Evolutionary conservation across 116 monocot genomes (phyloP).

Genomic region (Iris pallida): DNA sequence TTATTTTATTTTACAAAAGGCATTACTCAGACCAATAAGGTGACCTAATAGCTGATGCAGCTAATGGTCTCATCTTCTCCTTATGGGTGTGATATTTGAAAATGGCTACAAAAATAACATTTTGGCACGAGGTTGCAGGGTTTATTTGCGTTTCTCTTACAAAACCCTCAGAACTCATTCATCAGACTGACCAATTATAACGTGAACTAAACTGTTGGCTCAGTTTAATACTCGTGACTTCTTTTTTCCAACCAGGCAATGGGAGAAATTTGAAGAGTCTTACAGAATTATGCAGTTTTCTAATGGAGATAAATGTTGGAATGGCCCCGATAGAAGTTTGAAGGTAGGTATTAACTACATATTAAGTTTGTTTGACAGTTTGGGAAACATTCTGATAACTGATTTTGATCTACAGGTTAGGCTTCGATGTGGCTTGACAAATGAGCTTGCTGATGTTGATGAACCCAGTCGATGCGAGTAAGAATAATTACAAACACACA

Average conservation of each 20-base stretch:
- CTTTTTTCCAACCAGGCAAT: slow-evolving; percentile 37
- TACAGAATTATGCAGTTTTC: slow-evolving; percentile 77
- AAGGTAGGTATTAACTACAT: slow-evolving; percentile 35
- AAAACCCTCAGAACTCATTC: neutral
- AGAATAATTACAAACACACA: slow-evolving; percentile 13
- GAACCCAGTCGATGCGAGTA: slow-evolving; percentile 99
- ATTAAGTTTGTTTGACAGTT: neutral
- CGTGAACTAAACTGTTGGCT: neutral
- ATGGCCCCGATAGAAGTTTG: slow-evolving; percentile 94
- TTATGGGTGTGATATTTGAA: too few relatives aligned
- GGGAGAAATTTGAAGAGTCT: slow-evolving; percentile 97
- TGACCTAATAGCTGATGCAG: too few relatives aligned
- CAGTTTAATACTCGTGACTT: neutral
- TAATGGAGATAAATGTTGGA: slow-evolving; percentile 91
- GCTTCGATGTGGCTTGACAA: slow-evolving; percentile 88
- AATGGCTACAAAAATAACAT: too few relatives aligned
- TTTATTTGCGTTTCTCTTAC: too few relatives aligned
- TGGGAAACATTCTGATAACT: slow-evolving; percentile 2
- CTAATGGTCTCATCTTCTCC: too few relatives aligned
- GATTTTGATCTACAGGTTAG: slow-evolving; percentile 55
- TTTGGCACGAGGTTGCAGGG: too few relatives aligned
- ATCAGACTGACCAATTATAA: neutral
- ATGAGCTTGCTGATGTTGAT: slow-evolving; percentile 82
- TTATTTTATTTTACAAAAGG: too few relatives aligned
- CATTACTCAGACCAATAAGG: too few relatives aligned